Evolutionary conservation across 2,329 filamentous ascomycete genomes (phyloP), one percentile per base, ranked within the genome.

Genomic region (Colletotrichum cordylinicola): DNA sequence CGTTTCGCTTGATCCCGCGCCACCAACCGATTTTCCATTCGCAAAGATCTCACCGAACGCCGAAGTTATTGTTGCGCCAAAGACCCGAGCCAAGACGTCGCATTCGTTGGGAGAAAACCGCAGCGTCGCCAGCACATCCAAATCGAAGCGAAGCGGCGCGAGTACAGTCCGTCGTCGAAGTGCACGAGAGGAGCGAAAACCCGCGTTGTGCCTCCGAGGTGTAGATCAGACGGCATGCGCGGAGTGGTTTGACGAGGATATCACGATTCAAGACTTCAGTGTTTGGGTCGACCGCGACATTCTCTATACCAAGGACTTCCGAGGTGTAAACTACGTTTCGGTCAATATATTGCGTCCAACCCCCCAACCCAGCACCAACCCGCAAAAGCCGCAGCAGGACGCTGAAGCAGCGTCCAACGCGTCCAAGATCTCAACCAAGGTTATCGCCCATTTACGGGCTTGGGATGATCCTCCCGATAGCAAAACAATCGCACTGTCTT

Each of bases 41-140:
- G 95, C 95, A 31, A 98, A 98, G 84, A 95, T 99, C 67, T 94
- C 95, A 0, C 94, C 96, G 1, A 96, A 98, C 82, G 96, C 96
- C 27, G 97, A 99, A 85, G 96, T 99, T 66, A 98, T 98, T 78
- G 97, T 99, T 76, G 97, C 97, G 5, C 97, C 97, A 1, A 99
- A 99, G 86, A 94, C 93, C 31, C 91, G 96, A 71, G 90, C 94
- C 56, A 96, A 95, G 83, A 86, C 90, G 39, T 88, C 92, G 5
- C 91, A 93, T 72, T 90, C 86, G 75, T 91, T 88, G n/a, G 91
- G 92, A 48, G 95, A 98, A 79, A 95, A 91, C 81, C 90, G 94
- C 74, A 98, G 96, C 82, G 94, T 96, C 10, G 90, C 93, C 1
- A 95, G 94, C 80, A 94, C 93, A 3, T 95, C 95, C 60, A 93